Conservation (phyloP, 2,329 filamentous ascomycete genomes). For the Basipetospora chlamydospora region DNA sequence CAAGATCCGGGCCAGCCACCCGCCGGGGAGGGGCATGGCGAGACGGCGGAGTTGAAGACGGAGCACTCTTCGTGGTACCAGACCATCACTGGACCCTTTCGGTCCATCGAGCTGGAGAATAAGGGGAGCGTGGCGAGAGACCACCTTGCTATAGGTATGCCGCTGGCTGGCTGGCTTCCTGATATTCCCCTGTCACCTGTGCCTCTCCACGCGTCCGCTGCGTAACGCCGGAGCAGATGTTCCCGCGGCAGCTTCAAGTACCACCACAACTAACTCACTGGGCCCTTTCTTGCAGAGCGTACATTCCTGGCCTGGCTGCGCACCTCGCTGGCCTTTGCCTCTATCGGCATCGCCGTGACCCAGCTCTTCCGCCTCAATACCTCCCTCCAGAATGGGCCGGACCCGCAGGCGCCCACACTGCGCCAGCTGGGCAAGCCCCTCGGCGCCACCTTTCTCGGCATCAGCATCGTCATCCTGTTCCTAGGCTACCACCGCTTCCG, state of each 20-base stretch:
- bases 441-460: constrained; percentile 61
- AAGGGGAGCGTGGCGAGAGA: constrained; percentile 74
- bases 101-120: constrained; percentile 65
- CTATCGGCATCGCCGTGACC: constrained; percentile 70
- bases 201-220: no score
- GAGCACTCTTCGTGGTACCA: neutral
- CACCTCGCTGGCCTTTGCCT: constrained; percentile 68
- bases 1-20: neutral
- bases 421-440: constrained; percentile 57
- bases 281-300: constrained; percentile 41
- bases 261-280: neutral
- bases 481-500: constrained; percentile 70
- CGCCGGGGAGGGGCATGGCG: neutral
- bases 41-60: constrained; percentile 1
- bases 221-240: no score
- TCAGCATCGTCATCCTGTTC: constrained; percentile 60
- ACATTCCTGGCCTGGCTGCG: constrained; percentile 79
- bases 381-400: constrained; percentile 27
- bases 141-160: constrained; percentile 61
- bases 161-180: no score
- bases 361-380: constrained; percentile 76
- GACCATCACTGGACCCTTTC: constrained; percentile 10
- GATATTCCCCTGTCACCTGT: no score
- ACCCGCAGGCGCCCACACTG: constrained; percentile 25
- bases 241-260: neutral